Conservation (phyloP, 1,284 basidiomycete species). For the Microbotryum saponariae region DNA sequence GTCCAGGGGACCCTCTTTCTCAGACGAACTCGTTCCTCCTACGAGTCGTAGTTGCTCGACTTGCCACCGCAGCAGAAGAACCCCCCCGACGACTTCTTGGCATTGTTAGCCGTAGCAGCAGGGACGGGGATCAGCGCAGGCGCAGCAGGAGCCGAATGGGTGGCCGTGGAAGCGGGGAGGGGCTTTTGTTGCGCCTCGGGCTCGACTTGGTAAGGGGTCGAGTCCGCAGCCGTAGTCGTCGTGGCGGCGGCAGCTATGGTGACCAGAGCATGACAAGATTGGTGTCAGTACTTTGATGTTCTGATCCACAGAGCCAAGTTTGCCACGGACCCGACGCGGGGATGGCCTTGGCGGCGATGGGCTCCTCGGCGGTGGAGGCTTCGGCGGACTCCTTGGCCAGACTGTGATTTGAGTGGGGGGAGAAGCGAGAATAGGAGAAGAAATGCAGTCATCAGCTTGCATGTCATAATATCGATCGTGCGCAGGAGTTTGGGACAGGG, state of each 20-base stretch:
- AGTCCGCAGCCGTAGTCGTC: not conserved
- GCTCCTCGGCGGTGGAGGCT: slow-evolving; percentile 7
- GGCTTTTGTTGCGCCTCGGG: not conserved
- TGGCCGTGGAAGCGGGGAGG: not conserved
- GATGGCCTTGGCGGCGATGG: slow-evolving; percentile 20
- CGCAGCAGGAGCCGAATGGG: not conserved
- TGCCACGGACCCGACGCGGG: slow-evolving; percentile 2
- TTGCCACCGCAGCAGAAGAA: too few species aligned
- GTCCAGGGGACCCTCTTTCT: too few species aligned
- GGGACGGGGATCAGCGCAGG: too few species aligned
- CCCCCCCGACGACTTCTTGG: too few species aligned
- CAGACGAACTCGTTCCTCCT: too few species aligned
- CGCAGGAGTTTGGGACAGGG: not conserved
- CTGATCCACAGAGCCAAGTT: too few species aligned
- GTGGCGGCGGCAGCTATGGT: not conserved
- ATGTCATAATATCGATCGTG: not conserved
- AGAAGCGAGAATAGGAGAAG: not conserved
- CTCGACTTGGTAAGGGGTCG: slow-evolving; percentile 4
- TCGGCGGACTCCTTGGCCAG: slow-evolving; percentile 12
- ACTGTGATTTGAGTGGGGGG: not conserved
- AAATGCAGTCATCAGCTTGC: not conserved
- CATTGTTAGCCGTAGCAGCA: too few species aligned
- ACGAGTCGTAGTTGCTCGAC: too few species aligned
- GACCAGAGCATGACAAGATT: not conserved
- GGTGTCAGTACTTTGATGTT: not conserved